Conservation (phyloP, 2,329 filamentous ascomycete genomes). For the Colletotrichum godetiae region DNA sequence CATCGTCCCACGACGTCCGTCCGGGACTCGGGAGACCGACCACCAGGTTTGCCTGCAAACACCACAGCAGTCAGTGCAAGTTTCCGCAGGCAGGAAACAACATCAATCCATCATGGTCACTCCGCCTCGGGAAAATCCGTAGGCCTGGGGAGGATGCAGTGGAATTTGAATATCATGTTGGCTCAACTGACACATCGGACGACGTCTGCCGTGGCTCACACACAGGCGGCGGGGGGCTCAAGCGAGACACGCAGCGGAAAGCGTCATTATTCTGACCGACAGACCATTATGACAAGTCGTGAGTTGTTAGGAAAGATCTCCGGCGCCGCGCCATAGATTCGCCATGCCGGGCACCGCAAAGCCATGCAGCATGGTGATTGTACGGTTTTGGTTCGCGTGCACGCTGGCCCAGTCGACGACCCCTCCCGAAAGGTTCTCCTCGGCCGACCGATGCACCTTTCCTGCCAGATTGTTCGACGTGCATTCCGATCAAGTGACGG, state of each 20-base stretch:
- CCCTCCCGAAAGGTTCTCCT: neutral
- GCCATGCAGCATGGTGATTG: neutral
- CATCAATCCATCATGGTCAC: neutral
- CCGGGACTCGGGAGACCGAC: neutral
- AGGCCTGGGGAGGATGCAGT: neutral
- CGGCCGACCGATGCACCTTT: neutral
- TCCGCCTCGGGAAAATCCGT: neutral
- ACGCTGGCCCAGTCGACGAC: neutral
- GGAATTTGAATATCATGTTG: neutral
- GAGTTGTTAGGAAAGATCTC: constrained; percentile 7
- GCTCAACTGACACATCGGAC: constrained; percentile 15
- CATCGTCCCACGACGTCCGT: neutral
- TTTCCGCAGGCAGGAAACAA: neutral
- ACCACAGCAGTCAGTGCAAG: neutral
- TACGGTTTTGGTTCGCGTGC: neutral
- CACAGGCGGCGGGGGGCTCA: neutral
- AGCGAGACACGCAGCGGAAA: neutral
- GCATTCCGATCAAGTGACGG: constrained; percentile 17
- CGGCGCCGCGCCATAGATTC: constrained; percentile 2
- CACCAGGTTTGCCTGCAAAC: neutral
- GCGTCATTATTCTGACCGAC: neutral
- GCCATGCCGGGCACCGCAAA: neutral
- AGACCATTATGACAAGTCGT: constrained; percentile 27
- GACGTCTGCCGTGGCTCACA: constrained; percentile 6
- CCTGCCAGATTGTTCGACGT: constrained; percentile 7